Base-by-base conservation (phyloP, 306 rosid genomes). In the Medicago lupulina region DNA sequence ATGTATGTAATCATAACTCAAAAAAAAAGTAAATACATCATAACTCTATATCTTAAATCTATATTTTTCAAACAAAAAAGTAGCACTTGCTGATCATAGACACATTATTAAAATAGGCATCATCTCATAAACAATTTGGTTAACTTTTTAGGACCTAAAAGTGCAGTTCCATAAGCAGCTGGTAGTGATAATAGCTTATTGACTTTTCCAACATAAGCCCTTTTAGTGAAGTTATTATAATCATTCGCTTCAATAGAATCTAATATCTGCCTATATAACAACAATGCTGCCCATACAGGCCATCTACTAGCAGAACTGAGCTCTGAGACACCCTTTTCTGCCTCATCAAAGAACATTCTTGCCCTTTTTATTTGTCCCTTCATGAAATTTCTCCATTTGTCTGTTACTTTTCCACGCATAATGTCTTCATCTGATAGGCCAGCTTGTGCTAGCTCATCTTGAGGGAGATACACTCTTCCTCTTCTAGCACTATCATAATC, bases 381-480 rank as follows among this genome's bases (percentile, higher is more conserved):
- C 97, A 93, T 93, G 89, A 93, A 91, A 71, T 75, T 88, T 40
- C 88, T 71, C 98, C 98, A 93, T 47, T 93, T 93, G 50, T 91
- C 90, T 0, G 96, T 93, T 5, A 93, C 97, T 54, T 76, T 76
- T 34, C 92, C 92, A 0, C 46, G 21, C 13, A 91, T 88, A 47
- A 93, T 91, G 88, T 93, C 98, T 0, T 89, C 87, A 7, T 93
- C 96, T 3, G 91, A 87, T 67, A 93, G 86, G 70, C 97, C 98
- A 0, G 97, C 97, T 5, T 58, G 86, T 7, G 87, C 90, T 50
- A 94, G 77, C 67, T 94, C 98, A 54, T 94, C 98, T 81, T 88
- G 97, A 34, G 97, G 98, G 38, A 94, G 93, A 74, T 94, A 94
- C 34, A 94, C 79, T 82, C 96, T 94, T 74, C 98, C 98, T 87